phyloP scores from a whole-genome alignment of 2,329 filamentous ascomycete genomes.

The Akanthomyces muscarius region DNA sequence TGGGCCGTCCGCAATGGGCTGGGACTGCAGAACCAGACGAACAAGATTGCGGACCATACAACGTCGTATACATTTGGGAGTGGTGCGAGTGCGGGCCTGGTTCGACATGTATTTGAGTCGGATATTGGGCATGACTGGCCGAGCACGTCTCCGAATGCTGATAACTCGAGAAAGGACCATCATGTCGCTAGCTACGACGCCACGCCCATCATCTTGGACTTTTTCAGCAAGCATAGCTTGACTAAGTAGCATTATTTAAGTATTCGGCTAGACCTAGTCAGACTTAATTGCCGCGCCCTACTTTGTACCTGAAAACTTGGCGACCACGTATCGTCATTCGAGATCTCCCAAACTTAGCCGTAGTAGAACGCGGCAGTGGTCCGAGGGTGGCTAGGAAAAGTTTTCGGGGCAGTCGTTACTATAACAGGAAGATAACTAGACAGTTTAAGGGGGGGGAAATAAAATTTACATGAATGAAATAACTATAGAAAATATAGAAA shows the following conservation, averaged over 20 bases:
- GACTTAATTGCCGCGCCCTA: not conserved
- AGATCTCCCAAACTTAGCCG: too few relatives aligned
- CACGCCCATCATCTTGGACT: conserved; percentile 37
- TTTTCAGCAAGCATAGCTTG: conserved; percentile 27
- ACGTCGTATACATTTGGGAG: conserved; percentile 30
- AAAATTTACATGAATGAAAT: too few relatives aligned
- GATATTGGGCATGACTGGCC: conserved; percentile 36
- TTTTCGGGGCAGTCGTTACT: too few relatives aligned
- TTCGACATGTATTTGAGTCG: conserved; percentile 31
- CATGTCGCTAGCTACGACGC: conserved; percentile 32
- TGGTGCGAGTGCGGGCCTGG: conserved; percentile 18
- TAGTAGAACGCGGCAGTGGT: too few relatives aligned
- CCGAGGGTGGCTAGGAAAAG: too few relatives aligned
- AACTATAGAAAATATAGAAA: too few relatives aligned
- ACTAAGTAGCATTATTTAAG: not conserved
- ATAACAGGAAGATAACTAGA: too few relatives aligned
- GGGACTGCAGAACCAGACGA: conserved; percentile 17
- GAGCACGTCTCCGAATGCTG: conserved; percentile 32
- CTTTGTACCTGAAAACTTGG: too few relatives aligned
- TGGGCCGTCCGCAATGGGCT: conserved; percentile 35
- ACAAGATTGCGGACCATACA: conserved; percentile 21
- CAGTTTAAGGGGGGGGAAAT: too few relatives aligned
- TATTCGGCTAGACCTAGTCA: not conserved
- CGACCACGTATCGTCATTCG: too few relatives aligned
- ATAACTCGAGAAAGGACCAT: conserved; percentile 29